A percentile compares a stretch with the other conserved stretches of the same genome.
Conservation (phyloP, 2,329 filamentous ascomycete species). For the Metarhizium sp. region DNA sequence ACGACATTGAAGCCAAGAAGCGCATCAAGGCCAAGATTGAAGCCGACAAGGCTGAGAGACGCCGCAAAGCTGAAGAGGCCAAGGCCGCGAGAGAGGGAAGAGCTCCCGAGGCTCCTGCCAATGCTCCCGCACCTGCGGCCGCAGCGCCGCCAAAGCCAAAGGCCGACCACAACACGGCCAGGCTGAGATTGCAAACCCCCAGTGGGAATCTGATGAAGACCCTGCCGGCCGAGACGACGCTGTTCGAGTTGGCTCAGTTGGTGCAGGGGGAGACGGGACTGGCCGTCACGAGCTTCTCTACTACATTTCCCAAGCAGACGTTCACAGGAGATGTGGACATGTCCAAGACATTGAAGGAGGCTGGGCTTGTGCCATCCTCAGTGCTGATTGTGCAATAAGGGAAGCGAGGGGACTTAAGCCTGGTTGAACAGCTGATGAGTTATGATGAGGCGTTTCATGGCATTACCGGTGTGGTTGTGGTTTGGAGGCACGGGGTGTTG, state of each 20-base stretch:
- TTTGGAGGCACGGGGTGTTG: not conserved
- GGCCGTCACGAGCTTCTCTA: slow-evolving; percentile 66
- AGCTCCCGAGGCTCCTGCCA: slow-evolving; percentile 29
- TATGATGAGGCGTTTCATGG: not conserved
- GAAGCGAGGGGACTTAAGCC: not conserved
- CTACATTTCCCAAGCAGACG: slow-evolving; percentile 79
- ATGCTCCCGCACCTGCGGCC: slow-evolving; percentile 28
- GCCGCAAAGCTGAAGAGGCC: slow-evolving; percentile 73
- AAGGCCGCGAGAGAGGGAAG: slow-evolving; percentile 82
- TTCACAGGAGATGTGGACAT: slow-evolving; percentile 65
- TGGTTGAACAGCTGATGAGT: not conserved
- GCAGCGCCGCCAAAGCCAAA: slow-evolving; percentile 51
- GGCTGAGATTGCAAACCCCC: slow-evolving; percentile 70
- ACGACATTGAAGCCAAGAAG: slow-evolving; percentile 77
- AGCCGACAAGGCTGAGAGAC: slow-evolving; percentile 83
- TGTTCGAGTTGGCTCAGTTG: slow-evolving; percentile 82
- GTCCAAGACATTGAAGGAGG: slow-evolving; percentile 85
- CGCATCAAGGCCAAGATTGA: slow-evolving; percentile 90
- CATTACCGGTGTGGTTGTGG: not conserved
- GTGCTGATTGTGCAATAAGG: slow-evolving; percentile 64
- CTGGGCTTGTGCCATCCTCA: slow-evolving; percentile 83
- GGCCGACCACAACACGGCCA: slow-evolving; percentile 67
- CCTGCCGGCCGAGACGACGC: slow-evolving; percentile 76
- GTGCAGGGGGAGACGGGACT: slow-evolving; percentile 62
- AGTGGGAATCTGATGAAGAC: slow-evolving; percentile 75